A percentile compares a stretch with the other conserved stretches of the same genome.
Evolutionary conservation across 2,329 filamentous ascomycete genomes (phyloP).

Genomic region (Neodidymelliopsis sp.): DNA sequence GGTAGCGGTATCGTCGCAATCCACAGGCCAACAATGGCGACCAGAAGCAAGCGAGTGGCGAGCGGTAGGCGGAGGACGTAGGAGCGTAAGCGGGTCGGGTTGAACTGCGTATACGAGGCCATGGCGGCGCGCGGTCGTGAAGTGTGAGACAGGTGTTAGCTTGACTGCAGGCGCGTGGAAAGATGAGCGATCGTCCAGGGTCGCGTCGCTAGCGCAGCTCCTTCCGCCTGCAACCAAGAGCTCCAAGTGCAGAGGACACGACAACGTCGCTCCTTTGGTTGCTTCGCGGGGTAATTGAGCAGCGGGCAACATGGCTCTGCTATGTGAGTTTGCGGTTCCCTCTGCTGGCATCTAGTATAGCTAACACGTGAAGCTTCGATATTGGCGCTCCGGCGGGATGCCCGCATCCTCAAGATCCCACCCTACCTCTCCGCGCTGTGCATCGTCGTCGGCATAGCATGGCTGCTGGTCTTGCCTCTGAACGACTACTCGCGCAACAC

Average conservation of each 20-base stretch:
- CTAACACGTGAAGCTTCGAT: conserved; percentile 58
- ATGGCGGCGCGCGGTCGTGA: conserved; percentile 37
- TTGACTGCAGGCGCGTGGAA: conserved; percentile 24
- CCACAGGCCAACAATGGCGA: conserved; percentile 74
- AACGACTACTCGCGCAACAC: conserved; percentile 90
- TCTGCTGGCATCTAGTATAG: not conserved
- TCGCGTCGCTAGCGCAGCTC: conserved; percentile 18
- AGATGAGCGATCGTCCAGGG: conserved; percentile 8
- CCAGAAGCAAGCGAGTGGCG: conserved; percentile 76
- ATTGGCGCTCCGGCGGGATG: conserved; percentile 78
- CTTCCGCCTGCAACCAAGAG: conserved; percentile 26
- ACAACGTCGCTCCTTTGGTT: conserved; percentile 12
- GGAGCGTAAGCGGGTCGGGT: conserved; percentile 75
- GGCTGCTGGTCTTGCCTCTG: conserved; percentile 88
- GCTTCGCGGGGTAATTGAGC: conserved; percentile 16
- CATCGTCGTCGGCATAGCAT: conserved; percentile 83
- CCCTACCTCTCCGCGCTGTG: conserved; percentile 87
- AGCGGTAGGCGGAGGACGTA: conserved; percentile 87
- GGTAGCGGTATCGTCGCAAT: conserved; percentile 71
- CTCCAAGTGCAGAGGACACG: conserved; percentile 24
- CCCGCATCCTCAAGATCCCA: conserved; percentile 81
- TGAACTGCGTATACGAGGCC: conserved; percentile 66
- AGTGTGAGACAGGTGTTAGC: conserved; percentile 13
- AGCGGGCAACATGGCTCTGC: conserved; percentile 42
- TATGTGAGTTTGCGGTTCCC: conserved; percentile 35